A percentile compares a stretch with the other conserved stretches of the same genome.
These are phyloP conservation scores for Cephalotrichum gorgonifer DNA, from an alignment of 2,329 filamentous ascomycete genomes.

Conservation along the genomic window DNA sequence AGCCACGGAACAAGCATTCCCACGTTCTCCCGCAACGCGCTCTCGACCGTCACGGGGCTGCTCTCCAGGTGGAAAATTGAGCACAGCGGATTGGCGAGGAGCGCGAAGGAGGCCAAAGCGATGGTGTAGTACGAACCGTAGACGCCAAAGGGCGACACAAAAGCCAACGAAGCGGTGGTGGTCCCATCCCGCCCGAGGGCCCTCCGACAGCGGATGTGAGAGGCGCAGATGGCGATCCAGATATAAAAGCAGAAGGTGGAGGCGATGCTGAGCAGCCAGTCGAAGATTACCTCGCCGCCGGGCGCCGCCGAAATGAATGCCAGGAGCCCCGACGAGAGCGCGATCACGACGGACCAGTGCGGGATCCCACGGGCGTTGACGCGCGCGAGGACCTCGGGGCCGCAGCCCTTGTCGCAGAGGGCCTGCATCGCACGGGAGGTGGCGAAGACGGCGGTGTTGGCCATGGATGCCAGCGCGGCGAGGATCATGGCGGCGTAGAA, in stretches of 20 bases:
- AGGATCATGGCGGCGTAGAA: slow-evolving; percentile 27
- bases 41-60: slow-evolving; percentile 8
- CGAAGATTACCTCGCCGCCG: slow-evolving; percentile 26
- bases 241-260: slow-evolving; percentile 35
- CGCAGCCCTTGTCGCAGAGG: slow-evolving; percentile 23
- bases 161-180: slow-evolving; percentile 21
- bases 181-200: slow-evolving; percentile 28
- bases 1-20: slow-evolving; percentile 15
- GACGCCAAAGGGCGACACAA: slow-evolving; percentile 17
- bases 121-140: slow-evolving; percentile 14
- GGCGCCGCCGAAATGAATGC: slow-evolving; percentile 30
- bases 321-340: slow-evolving; percentile 28
- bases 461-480: slow-evolving; percentile 24
- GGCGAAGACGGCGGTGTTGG: slow-evolving; percentile 30
- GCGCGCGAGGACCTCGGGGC: slow-evolving; percentile 15
- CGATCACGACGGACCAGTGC: slow-evolving; percentile 26
- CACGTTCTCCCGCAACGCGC: slow-evolving; percentile 16
- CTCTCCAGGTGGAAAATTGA: slow-evolving; percentile 12
- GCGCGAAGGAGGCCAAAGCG: slow-evolving; percentile 17
- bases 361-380: slow-evolving; percentile 25
- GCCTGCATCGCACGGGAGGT: slow-evolving; percentile 23
- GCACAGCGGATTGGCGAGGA: slow-evolving; percentile 18
- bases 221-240: slow-evolving; percentile 34
- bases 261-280: slow-evolving; percentile 34
- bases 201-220: slow-evolving; percentile 33